Conservation (phyloP, 371 early-diverging fungal genomes). For the Conidiobolus incongruus region DNA sequence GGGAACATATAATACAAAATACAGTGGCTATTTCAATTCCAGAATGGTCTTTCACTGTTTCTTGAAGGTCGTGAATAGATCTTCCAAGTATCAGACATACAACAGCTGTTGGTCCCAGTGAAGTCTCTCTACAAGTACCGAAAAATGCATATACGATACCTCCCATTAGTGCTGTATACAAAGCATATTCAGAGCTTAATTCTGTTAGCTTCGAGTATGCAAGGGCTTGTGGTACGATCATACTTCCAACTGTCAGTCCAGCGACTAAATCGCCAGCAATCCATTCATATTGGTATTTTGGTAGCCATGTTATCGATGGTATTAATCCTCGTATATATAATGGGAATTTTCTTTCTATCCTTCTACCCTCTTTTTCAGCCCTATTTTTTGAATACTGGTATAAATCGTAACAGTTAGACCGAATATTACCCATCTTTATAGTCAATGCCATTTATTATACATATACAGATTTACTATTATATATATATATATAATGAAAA, state of each 20-base stretch:
- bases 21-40: not conserved
- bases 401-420: too few relatives aligned
- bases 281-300: constrained; percentile 24
- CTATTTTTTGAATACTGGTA: too few relatives aligned
- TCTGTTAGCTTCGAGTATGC: constrained; percentile 56
- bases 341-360: too few relatives aligned
- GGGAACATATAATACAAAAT: constrained; percentile 12
- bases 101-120: constrained; percentile 73
- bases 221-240: constrained; percentile 62
- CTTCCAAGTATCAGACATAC: constrained; percentile 47
- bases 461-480: too few relatives aligned
- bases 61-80: constrained; percentile 20
- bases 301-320: constrained; percentile 7
- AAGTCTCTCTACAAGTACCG: constrained; percentile 61
- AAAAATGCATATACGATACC: constrained; percentile 39
- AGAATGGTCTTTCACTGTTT: not conserved
- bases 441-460: too few relatives aligned
- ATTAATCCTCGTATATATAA: too few relatives aligned
- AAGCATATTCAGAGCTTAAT: constrained; percentile 54
- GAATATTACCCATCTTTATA: too few relatives aligned
- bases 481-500: too few relatives aligned
- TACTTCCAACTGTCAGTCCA: constrained; percentile 57
- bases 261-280: constrained; percentile 55
- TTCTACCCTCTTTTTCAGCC: too few relatives aligned
- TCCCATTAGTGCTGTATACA: constrained; percentile 56